These are phyloP conservation scores for Trichophyton verrucosum DNA, from an alignment of 2,329 filamentous ascomycete genomes.

Conservation along the genomic window DNA sequence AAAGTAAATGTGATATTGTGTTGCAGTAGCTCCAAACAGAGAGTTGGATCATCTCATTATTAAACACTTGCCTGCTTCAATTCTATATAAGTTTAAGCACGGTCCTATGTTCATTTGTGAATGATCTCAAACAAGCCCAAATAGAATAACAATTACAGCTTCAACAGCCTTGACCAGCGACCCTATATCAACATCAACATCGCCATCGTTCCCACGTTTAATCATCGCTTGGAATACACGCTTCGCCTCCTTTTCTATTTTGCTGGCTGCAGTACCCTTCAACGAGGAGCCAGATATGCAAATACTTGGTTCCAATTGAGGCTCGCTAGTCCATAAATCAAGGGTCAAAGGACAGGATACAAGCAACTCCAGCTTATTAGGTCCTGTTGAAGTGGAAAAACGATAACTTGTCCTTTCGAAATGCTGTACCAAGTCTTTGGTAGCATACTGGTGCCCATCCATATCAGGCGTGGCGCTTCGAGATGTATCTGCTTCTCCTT, in stretches of 20 bases:
- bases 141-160: constrained; percentile 25
- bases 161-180: constrained; percentile 25
- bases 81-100: neutral
- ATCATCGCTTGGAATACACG: constrained; percentile 28
- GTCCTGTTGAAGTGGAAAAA: constrained; percentile 16
- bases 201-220: constrained; percentile 14
- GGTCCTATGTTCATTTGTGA: neutral
- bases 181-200: constrained; percentile 17
- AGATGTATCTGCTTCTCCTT: neutral
- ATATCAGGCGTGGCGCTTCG: neutral
- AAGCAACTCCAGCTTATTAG: constrained; percentile 17
- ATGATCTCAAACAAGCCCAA: constrained; percentile 12
- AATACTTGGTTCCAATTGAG: constrained; percentile 26
- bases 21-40: neutral
- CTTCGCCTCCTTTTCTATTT: constrained; percentile 28
- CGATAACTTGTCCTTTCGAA: constrained; percentile 27
- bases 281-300: constrained; percentile 18
- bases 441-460: constrained; percentile 13
- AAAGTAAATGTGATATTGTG: neutral
- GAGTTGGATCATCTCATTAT: neutral
- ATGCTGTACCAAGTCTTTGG: constrained; percentile 24
- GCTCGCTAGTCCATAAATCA: constrained; percentile 32
- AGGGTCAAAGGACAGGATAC: constrained; percentile 25
- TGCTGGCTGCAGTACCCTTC: constrained; percentile 11
- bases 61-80: neutral